These are phyloP conservation scores for Thalassiosira pacifica DNA, from an alignment of 352 stramenopile species.

Conservation along the genomic window DNA sequence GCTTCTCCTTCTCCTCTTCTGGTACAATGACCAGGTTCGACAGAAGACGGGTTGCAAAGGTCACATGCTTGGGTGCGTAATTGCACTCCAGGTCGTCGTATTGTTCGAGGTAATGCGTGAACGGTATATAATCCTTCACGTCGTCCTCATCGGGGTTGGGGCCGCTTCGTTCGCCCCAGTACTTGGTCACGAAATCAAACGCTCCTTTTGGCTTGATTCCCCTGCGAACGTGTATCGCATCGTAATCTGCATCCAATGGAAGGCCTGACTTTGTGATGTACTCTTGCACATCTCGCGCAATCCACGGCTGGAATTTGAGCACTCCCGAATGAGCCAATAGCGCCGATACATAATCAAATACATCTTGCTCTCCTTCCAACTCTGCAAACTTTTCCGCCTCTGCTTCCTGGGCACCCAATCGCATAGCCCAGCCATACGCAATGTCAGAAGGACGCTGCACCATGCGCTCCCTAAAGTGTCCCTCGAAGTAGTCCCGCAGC, in stretches of 20 bases:
- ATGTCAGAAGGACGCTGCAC: not conserved
- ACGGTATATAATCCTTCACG: slow-evolving; percentile 54
- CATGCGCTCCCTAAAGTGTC: not conserved
- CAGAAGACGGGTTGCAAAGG: too few relatives aligned
- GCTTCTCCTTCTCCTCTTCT: not conserved
- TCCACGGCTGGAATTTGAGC: slow-evolving; percentile 48
- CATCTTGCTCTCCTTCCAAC: slow-evolving; percentile 20
- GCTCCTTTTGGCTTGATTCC: slow-evolving; percentile 49
- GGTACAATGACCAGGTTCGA: too few relatives aligned
- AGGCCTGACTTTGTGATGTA: slow-evolving; percentile 35
- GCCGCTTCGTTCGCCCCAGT: not conserved
- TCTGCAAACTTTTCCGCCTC: slow-evolving; percentile 15
- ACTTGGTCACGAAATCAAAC: slow-evolving; percentile 23
- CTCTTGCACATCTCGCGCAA: slow-evolving; percentile 51
- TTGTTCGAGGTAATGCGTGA: slow-evolving; percentile 43
- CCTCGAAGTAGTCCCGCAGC: not conserved
- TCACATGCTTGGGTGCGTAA: too few relatives aligned
- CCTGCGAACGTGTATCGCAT: slow-evolving; percentile 60
- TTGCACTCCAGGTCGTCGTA: slow-evolving; percentile 16
- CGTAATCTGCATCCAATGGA: slow-evolving; percentile 38
- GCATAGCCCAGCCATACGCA: not conserved
- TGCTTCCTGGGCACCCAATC: not conserved
- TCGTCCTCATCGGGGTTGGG: slow-evolving; percentile 8
- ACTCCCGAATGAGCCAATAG: slow-evolving; percentile 35
- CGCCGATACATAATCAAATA: slow-evolving; percentile 41